Conservation (phyloP, 2,329 filamentous ascomycete genomes). For the Hypoxylon sp. region DNA sequence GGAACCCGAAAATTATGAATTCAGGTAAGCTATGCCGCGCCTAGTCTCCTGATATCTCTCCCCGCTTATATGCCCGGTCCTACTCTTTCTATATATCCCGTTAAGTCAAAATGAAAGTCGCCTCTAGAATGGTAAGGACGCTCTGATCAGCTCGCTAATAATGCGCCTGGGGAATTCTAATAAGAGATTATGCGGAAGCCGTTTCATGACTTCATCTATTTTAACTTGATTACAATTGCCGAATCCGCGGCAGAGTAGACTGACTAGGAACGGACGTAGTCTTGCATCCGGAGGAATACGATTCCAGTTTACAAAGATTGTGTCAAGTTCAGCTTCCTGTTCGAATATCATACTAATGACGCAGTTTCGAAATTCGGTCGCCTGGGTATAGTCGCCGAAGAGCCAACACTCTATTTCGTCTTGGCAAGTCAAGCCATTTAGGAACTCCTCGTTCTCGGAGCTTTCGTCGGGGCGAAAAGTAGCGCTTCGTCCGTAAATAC, state of each 20-base stretch:
- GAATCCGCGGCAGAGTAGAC: not conserved
- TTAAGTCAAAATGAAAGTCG: not conserved
- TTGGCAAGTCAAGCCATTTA: too few species aligned
- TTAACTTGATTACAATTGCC: not conserved
- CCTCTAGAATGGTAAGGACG: too few species aligned
- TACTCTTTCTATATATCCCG: not conserved
- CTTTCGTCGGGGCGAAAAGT: not conserved
- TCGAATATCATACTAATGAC: conserved; percentile 6
- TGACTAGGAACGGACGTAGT: not conserved
- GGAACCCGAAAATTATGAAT: not conserved
- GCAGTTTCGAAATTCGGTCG: conserved; percentile 31
- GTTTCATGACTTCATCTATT: not conserved
- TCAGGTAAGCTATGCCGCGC: not conserved
- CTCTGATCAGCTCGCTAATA: not conserved
- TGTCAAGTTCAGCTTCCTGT: not conserved
- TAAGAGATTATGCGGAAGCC: not conserved
- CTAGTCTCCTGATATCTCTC: not conserved
- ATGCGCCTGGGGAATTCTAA: not conserved
- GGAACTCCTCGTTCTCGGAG: not conserved
- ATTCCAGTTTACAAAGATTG: not conserved
- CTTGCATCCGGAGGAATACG: not conserved
- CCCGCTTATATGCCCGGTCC: not conserved
- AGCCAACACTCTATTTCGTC: conserved; percentile 17
- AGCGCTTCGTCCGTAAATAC: conserved; percentile 8
- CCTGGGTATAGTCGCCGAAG: conserved; percentile 26